Evolutionary conservation across 192 early-diverging fungal genomes (phyloP), one percentile per base, ranked within the genome.

Genomic region (Rhizophlyctis rosea): DNA sequence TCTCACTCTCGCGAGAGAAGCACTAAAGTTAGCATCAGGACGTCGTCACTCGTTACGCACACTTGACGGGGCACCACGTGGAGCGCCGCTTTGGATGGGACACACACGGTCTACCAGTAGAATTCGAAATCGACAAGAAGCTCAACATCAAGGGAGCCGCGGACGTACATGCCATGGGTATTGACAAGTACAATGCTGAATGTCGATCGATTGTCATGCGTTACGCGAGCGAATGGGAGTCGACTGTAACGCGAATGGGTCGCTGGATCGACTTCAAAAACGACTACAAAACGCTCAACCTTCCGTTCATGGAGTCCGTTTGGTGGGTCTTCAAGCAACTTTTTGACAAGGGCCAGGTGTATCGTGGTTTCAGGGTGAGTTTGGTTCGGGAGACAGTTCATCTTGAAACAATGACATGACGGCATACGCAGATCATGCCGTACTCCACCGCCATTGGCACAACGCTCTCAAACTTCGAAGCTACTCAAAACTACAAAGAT

Each of bases 181-280:
- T 99, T 59, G 92, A 90, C 66, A 91, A 89, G 61, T 99, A 99
- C 80, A 99, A 99, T 72, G 90, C 80, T 61, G 95, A 94, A 76
- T 99, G 96, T 77, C 84, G 96, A 57, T 74, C 87, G 47, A 98
- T 99, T 72, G 96, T 99, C 31, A 99, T 99, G 96, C 77, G 81
- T 63, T 99, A 97, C 68, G 76, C 91, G 23, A 68, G 62, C 16
- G 96, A 98, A 67, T 99, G 96, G 96, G 89, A 91, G 69, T 61
- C 67, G 50, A 98, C 96, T 7, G 90, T 99, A 61, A 92, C 92
- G 62, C 89, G 96, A 54, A 88, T 96, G 68, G 96, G 93, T 48
- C 92, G 96, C 50, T 99, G 96, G 96, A 99, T 99, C 68, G 96
- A 99, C 73, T 99, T 99, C 70, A 89, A 96, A 78, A 97, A 99